phyloP scores from a whole-genome alignment of 2,329 filamentous ascomycete species.

The Emmonsiellopsis sp. region DNA sequence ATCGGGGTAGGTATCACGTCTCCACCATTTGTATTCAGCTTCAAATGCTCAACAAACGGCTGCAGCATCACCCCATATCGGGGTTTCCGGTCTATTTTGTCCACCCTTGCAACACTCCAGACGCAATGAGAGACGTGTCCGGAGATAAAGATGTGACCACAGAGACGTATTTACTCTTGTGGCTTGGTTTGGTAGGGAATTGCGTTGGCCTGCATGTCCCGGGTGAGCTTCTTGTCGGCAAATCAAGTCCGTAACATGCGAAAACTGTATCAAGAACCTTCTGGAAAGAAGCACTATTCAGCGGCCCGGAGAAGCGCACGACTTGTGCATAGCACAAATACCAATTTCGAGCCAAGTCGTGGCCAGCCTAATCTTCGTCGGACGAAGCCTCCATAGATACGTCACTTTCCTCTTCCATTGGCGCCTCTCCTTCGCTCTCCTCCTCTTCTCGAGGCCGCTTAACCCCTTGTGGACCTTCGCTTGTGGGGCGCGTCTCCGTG shows the following conservation, averaged over 20 bases:
- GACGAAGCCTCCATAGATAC: conserved; percentile 63
- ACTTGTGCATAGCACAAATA: neutral
- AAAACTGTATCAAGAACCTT: conserved; percentile 9
- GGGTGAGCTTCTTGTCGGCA: conserved; percentile 46
- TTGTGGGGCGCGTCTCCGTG: conserved; percentile 40
- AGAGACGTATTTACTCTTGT: conserved; percentile 70
- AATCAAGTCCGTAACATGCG: conserved; percentile 11
- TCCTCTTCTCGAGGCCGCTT: conserved; percentile 65
- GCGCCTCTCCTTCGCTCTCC: conserved; percentile 43
- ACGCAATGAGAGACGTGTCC: conserved; percentile 62
- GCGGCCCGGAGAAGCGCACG: neutral
- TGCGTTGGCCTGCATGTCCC: conserved; percentile 73
- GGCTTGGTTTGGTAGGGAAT: conserved; percentile 79
- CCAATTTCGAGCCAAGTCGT: neutral
- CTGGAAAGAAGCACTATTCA: neutral
- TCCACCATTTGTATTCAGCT: conserved; percentile 11
- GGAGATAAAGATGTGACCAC: conserved; percentile 29
- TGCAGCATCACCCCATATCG: conserved; percentile 71
- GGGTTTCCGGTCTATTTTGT: conserved; percentile 77
- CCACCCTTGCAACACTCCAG: conserved; percentile 82
- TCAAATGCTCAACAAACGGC: conserved; percentile 15
- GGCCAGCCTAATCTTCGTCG: conserved; percentile 54
- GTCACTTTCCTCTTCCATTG: conserved; percentile 59
- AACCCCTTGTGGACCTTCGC: conserved; percentile 47
- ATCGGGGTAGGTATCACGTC: conserved; percentile 54